A percentile compares a stretch with the other conserved stretches of the same genome.
Conservation (phyloP, 1,139 yeast genomes). For the Geotrichum aggregatum region DNA sequence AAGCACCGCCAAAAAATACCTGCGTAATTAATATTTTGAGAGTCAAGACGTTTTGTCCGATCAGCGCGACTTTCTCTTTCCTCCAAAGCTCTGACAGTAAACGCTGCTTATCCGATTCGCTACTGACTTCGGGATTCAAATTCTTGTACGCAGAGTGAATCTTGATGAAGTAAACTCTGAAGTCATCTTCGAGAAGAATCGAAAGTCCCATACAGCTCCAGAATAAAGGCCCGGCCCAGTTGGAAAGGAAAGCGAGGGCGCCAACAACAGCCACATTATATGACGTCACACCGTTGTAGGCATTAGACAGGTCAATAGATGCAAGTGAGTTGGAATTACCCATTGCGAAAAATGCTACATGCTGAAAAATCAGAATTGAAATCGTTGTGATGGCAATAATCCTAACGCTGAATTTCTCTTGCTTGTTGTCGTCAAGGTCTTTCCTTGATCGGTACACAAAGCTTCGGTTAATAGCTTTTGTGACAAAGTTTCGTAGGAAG, state of each 20-base stretch:
- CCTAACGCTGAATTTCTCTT: conserved; percentile 18
- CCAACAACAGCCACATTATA: conserved; percentile 77
- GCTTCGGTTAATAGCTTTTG: conserved; percentile 25
- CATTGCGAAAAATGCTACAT: conserved; percentile 74
- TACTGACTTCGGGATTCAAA: background rate
- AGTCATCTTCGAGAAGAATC: conserved; percentile 42
- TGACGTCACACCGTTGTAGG: conserved; percentile 76
- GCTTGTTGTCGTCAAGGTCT: conserved; percentile 16
- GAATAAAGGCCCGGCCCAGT: conserved; percentile 79
- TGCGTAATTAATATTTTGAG: conserved; percentile 37
- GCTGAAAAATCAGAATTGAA: conserved; percentile 49
- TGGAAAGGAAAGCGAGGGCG: conserved; percentile 68
- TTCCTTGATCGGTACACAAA: conserved; percentile 22
- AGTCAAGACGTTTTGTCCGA: conserved; percentile 29
- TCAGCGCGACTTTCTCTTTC: conserved; percentile 9
- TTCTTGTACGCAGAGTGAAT: conserved; percentile 2
- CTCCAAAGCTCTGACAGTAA: background rate
- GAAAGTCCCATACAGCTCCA: conserved; percentile 64
- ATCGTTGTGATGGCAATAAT: conserved; percentile 29
- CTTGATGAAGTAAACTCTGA: conserved; percentile 21
- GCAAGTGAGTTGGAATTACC: conserved; percentile 93
- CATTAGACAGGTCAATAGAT: conserved; percentile 82
- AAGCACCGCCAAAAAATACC: conserved; percentile 58
- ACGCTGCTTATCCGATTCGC: background rate
- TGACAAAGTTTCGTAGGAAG: conserved; percentile 30